Percentiles rank a stretch among this genome's conserved stretches.
Conservation (phyloP, 140 eudicot species). For the Artemisia princeps region DNA sequence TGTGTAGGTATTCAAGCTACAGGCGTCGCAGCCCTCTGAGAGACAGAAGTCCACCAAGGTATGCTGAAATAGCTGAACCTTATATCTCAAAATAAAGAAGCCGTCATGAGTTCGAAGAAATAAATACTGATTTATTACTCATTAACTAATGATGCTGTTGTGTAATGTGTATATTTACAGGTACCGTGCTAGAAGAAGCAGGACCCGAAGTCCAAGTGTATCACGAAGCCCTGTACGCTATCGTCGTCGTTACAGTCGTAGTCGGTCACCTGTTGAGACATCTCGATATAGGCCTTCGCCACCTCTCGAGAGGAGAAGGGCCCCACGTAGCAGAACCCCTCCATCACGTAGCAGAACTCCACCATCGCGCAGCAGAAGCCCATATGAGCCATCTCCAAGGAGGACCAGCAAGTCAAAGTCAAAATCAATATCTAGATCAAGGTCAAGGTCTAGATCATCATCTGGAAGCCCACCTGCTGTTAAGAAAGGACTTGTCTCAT, state of each 20-base stretch:
- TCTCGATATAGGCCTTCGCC: slow-evolving; percentile 72
- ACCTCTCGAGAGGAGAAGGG: slow-evolving; percentile 57
- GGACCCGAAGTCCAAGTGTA: slow-evolving; percentile 70
- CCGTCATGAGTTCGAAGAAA: background rate
- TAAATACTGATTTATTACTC: no score
- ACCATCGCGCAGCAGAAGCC: slow-evolving; percentile 41
- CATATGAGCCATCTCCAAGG: slow-evolving; percentile 55
- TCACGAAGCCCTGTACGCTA: slow-evolving; percentile 80
- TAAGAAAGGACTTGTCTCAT: slow-evolving; percentile 74
- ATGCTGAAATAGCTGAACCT: slow-evolving; percentile 11
- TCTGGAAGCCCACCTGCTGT: slow-evolving; percentile 61
- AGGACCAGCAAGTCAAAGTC: slow-evolving; percentile 31
- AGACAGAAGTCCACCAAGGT: slow-evolving; percentile 94
- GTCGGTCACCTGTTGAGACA: slow-evolving; percentile 66
- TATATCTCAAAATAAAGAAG: background rate
- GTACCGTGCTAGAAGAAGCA: slow-evolving; percentile 85
- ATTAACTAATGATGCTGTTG: no score
- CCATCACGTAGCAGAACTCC: slow-evolving; percentile 66
- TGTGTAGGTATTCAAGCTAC: slow-evolving; percentile 64
- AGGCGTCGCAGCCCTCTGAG: slow-evolving; percentile 87
- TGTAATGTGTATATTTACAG: slow-evolving; percentile 30
- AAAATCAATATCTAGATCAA: slow-evolving; percentile 33
- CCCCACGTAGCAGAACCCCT: slow-evolving; percentile 56
- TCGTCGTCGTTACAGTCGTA: slow-evolving; percentile 77
- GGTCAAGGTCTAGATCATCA: slow-evolving; percentile 52